Conservation (phyloP, 352 stramenopile genomes). For the Pythium periplocum region DNA sequence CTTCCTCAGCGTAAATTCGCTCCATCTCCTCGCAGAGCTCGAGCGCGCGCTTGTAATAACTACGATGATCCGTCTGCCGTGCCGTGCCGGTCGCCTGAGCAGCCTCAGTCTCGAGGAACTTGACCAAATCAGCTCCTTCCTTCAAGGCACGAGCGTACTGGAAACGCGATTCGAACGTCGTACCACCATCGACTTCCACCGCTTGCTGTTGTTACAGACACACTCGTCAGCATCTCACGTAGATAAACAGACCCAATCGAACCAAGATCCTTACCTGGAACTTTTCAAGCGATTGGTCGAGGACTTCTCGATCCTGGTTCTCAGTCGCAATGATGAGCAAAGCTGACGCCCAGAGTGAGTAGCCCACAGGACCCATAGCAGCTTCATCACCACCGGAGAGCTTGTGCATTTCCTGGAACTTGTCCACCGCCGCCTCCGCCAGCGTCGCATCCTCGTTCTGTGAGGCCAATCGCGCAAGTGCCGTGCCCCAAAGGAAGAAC, state of each 20-base stretch:
- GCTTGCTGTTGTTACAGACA: constrained; percentile 28
- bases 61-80: constrained; percentile 6
- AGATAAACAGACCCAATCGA: background rate
- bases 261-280: constrained; percentile 29
- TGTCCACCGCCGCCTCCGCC: constrained; percentile 66
- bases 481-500: constrained; percentile 78
- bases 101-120: constrained; percentile 32
- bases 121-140: constrained; percentile 60
- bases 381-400: constrained; percentile 42
- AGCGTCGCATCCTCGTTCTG: constrained; percentile 74
- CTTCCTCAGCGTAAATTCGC: constrained; percentile 21
- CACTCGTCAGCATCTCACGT: background rate
- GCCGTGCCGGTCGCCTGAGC: background rate
- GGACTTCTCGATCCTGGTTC: constrained; percentile 42
- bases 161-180: constrained; percentile 78
- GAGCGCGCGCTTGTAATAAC: constrained; percentile 25
- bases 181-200: constrained; percentile 75
- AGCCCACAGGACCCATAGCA: constrained; percentile 67
- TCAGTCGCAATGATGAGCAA: constrained; percentile 74
- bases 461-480: constrained; percentile 61
- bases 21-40: constrained; percentile 24
- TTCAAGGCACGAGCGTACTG: constrained; percentile 75
- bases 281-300: constrained; percentile 56
- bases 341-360: constrained; percentile 74
- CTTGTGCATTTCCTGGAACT: constrained; percentile 74